Evolutionary conservation across 805 yeast species (phyloP).

Genomic region (Ogataea ganodermae): DNA sequence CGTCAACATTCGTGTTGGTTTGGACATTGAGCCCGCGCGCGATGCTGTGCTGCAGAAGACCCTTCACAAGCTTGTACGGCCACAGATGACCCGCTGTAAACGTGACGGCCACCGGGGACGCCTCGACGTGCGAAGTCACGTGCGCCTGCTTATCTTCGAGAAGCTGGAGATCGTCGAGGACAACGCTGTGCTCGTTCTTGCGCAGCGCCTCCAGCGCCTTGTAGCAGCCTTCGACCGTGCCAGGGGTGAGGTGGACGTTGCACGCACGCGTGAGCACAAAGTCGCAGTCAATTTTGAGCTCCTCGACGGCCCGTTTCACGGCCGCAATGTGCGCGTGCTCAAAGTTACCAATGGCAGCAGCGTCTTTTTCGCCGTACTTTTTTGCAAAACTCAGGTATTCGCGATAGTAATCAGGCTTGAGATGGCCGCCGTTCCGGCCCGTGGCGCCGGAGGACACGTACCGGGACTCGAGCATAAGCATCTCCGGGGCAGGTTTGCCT

Average conservation of each 20-base stretch:
- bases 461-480: conserved; percentile 41
- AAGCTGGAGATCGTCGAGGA: conserved; percentile 34
- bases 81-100: conserved; percentile 45
- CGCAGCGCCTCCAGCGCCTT: conserved; percentile 16
- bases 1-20: conserved; percentile 40
- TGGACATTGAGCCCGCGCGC: conserved; percentile 41
- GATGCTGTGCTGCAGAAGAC: conserved; percentile 35
- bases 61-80: conserved; percentile 43
- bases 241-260: conserved; percentile 27
- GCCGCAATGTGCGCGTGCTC: conserved; percentile 39
- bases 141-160: conserved; percentile 33
- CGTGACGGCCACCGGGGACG: conserved; percentile 32
- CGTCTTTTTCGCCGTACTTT: conserved; percentile 29
- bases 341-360: conserved; percentile 40
- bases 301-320: conserved; percentile 35
- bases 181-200: conserved; percentile 28
- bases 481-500: conserved; percentile 6
- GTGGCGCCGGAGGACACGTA: conserved; percentile 44
- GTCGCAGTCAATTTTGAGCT: conserved; percentile 35
- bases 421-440: conserved; percentile 52
- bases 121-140: conserved; percentile 29
- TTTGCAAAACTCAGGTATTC: conserved; percentile 20
- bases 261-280: conserved; percentile 32
- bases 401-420: conserved; percentile 38
- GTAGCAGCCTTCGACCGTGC: conserved; percentile 17